phyloP scores from a whole-genome alignment of 2,329 filamentous ascomycete genomes.

The Teratosphaeria pseudoeucalypti region DNA sequence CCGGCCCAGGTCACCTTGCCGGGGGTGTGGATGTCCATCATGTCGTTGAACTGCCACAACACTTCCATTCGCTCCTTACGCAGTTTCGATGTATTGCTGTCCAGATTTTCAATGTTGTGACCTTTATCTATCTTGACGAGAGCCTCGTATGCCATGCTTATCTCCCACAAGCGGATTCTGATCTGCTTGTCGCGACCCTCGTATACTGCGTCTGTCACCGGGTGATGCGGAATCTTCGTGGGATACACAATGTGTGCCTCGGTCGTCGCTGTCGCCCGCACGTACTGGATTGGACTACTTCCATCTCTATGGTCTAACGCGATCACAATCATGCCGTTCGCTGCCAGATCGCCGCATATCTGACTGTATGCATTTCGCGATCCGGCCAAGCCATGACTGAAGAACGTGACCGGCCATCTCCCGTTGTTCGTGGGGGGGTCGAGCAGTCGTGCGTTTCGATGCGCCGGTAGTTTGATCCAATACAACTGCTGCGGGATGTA shows the following conservation, averaged over 20 bases:
- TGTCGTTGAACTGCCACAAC: slow-evolving; percentile 49
- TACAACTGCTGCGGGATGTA: slow-evolving; percentile 55
- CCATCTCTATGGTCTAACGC: slow-evolving; percentile 78
- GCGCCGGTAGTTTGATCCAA: slow-evolving; percentile 61
- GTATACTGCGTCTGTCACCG: slow-evolving; percentile 52
- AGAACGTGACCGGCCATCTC: slow-evolving; percentile 72
- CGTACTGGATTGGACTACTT: slow-evolving; percentile 62
- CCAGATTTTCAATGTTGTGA: slow-evolving; percentile 35
- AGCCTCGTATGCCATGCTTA: slow-evolving; percentile 60
- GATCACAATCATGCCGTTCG: slow-evolving; percentile 69
- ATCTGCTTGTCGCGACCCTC: slow-evolving; percentile 60
- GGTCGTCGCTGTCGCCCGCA: slow-evolving; percentile 48
- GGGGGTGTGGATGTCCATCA: slow-evolving; percentile 57
- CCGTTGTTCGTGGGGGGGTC: slow-evolving; percentile 35
- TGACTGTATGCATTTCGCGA: slow-evolving; percentile 79
- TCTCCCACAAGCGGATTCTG: slow-evolving; percentile 66
- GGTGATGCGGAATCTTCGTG: slow-evolving; percentile 47
- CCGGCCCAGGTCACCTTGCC: slow-evolving; percentile 66
- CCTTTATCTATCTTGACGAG: slow-evolving; percentile 56
- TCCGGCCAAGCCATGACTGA: slow-evolving; percentile 77
- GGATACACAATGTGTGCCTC: slow-evolving; percentile 34
- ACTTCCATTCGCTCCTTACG: slow-evolving; percentile 31
- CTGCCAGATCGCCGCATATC: slow-evolving; percentile 65
- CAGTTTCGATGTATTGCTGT: slow-evolving; percentile 28
- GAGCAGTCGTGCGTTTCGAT: slow-evolving; percentile 59